Evolutionary conservation across 345 rosid species (phyloP).

Genomic region (Litchi chinensis): DNA sequence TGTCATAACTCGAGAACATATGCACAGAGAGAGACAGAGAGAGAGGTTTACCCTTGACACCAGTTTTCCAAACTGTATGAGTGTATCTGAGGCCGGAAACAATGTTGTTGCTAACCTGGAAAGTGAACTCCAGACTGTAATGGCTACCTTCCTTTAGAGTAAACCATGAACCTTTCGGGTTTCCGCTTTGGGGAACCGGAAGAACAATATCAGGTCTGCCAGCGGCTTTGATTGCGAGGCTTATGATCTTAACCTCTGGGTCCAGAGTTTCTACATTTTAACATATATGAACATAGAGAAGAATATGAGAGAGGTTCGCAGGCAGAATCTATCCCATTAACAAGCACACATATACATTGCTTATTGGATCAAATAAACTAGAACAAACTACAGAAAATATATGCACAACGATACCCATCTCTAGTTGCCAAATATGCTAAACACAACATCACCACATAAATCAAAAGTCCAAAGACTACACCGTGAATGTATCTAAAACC

Average conservation of each 20-base stretch:
- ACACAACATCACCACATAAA: background rate
- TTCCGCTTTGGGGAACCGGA: conserved; percentile 60
- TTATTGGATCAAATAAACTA: background rate
- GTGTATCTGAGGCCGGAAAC: conserved; percentile 82
- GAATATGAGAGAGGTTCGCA: background rate
- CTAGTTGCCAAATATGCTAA: background rate
- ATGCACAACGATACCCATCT: background rate
- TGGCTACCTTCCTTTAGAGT: conserved; percentile 86
- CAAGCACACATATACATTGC: background rate
- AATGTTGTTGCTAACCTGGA: conserved; percentile 83
- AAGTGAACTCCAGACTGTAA: conserved; percentile 64
- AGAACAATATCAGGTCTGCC: conserved; percentile 79
- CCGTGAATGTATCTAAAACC: background rate
- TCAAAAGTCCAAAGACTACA: background rate
- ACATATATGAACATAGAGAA: conserved; percentile 12
- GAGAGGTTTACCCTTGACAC: conserved; percentile 55
- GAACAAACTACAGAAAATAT: background rate
- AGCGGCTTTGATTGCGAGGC: conserved; percentile 64
- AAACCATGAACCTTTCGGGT: conserved; percentile 81
- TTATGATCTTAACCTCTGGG: conserved; percentile 79
- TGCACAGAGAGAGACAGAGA: background rate
- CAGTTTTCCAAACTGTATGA: conserved; percentile 83
- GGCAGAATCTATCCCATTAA: background rate
- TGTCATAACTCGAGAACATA: background rate
- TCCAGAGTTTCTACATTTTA: conserved; percentile 64